These are phyloP conservation scores for Zygnema circumcarinatum DNA, from an alignment of 139 green algal genomes.

Conservation along the genomic window DNA sequence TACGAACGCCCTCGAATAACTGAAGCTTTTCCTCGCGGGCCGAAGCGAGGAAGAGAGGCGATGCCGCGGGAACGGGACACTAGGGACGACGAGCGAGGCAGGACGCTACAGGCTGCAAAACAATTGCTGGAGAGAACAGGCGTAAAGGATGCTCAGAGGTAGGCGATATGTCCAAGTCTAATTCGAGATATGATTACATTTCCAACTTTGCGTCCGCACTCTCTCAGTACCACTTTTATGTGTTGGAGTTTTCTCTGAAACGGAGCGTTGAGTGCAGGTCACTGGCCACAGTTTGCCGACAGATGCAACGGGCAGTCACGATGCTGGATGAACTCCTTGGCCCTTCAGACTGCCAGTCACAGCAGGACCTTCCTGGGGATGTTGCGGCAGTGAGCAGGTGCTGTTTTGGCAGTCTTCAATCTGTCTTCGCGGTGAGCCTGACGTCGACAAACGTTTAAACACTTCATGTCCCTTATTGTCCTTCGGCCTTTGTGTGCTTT, in stretches of 20 bases:
- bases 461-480: too few species aligned
- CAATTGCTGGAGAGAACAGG: neutral
- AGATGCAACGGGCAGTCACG: neutral
- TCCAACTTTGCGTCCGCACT: neutral
- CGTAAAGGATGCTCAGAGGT: neutral
- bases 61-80: conserved; percentile 1
- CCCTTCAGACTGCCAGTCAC: neutral
- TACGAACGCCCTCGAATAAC: too few species aligned
- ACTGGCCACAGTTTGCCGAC: neutral
- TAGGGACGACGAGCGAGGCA: neutral
- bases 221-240: neutral
- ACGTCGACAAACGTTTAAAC: neutral
- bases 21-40: too few species aligned
- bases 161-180: neutral
- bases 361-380: neutral
- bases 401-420: neutral
- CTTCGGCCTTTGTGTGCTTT: too few species aligned
- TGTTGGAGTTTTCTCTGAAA: neutral
- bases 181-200: neutral
- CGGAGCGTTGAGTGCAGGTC: neutral
- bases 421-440: conserved; percentile 5
- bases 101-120: neutral
- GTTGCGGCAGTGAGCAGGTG: neutral
- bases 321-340: neutral
- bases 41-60: neutral